Percentiles rank a stretch among this genome's conserved stretches.
Conservation (phyloP, 768 basidiomycete genomes). For the Sistotremastrum suecicum region DNA sequence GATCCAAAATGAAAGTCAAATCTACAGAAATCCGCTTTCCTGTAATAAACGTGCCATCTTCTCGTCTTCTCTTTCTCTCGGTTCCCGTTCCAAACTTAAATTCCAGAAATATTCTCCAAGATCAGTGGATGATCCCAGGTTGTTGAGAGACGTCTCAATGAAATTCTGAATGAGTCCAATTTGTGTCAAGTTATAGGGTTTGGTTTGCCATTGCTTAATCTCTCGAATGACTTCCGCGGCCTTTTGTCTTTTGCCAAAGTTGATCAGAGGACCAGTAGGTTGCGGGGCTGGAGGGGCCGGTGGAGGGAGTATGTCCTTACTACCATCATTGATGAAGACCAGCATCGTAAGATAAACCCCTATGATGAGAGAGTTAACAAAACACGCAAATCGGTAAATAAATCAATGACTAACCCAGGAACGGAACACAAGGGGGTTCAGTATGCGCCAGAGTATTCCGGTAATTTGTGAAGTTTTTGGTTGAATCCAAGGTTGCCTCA, state of each 20-base stretch:
- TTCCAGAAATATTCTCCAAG: slow-evolving; percentile 74
- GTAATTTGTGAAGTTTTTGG: slow-evolving; percentile 91
- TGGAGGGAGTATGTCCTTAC: slow-evolving; percentile 59
- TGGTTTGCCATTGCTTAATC: slow-evolving; percentile 91
- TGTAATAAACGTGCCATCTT: slow-evolving; percentile 86
- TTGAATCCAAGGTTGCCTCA: slow-evolving; percentile 83
- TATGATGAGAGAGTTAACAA: slow-evolving; percentile 17
- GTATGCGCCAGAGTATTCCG: slow-evolving; percentile 69
- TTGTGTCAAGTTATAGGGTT: slow-evolving; percentile 71
- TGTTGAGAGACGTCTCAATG: slow-evolving; percentile 65
- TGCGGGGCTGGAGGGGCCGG: neutral
- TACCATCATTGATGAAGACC: slow-evolving; percentile 97
- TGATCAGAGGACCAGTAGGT: slow-evolving; percentile 53
- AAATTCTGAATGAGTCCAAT: slow-evolving; percentile 56
- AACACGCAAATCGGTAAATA: neutral
- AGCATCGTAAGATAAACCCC: slow-evolving; percentile 93
- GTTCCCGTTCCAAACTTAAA: slow-evolving; percentile 76
- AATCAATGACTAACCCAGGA: slow-evolving; percentile 54
- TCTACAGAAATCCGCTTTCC: slow-evolving; percentile 72
- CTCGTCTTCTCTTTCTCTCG: slow-evolving; percentile 90
- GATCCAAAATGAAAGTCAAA: no score
- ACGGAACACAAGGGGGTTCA: slow-evolving; percentile 89
- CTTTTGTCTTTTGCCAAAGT: slow-evolving; percentile 91
- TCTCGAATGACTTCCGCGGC: slow-evolving; percentile 95
- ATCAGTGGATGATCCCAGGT: slow-evolving; percentile 52